A percentile compares a stretch with the other conserved stretches of the same genome.
These are phyloP conservation scores for Colletotrichum viniferum DNA, from an alignment of 2,329 filamentous ascomycete genomes.

Conservation along the genomic window DNA sequence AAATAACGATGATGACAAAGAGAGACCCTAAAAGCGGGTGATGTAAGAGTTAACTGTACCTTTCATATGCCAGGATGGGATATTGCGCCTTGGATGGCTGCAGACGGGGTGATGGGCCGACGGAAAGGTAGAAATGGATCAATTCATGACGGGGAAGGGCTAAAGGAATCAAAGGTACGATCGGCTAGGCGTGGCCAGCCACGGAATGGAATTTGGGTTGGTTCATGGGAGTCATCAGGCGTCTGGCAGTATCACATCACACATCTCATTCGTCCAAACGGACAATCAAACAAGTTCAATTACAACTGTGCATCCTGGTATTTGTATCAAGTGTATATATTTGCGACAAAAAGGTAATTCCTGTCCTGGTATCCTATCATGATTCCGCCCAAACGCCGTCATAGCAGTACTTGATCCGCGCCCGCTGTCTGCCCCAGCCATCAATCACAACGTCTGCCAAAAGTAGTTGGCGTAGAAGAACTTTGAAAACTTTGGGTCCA, in stretches of 20 bases:
- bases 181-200: not conserved
- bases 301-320: not conserved
- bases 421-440: not conserved
- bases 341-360: not conserved
- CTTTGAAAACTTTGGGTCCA: slow-evolving; percentile 89
- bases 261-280: slow-evolving; percentile 10
- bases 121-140: not conserved
- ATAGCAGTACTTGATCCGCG: not conserved
- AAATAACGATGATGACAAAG: not conserved
- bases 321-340: not conserved
- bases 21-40: not conserved
- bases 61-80: not conserved
- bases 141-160: not conserved
- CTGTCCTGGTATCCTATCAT: slow-evolving; percentile 3
- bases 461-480: slow-evolving; percentile 97
- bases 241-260: slow-evolving; percentile 6
- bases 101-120: not conserved
- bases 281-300: not conserved
- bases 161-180: not conserved
- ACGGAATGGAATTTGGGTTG: not conserved
- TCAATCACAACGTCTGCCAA: slow-evolving; percentile 80
- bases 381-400: slow-evolving; percentile 1
- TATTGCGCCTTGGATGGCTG: not conserved
- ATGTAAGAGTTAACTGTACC: slow-evolving; percentile 9
- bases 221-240: not conserved